A percentile compares a stretch with the other conserved stretches of the same genome.
Evolutionary conservation across 2,329 filamentous ascomycete species (phyloP).

Genomic region (Periglandula ipomoeae): DNA sequence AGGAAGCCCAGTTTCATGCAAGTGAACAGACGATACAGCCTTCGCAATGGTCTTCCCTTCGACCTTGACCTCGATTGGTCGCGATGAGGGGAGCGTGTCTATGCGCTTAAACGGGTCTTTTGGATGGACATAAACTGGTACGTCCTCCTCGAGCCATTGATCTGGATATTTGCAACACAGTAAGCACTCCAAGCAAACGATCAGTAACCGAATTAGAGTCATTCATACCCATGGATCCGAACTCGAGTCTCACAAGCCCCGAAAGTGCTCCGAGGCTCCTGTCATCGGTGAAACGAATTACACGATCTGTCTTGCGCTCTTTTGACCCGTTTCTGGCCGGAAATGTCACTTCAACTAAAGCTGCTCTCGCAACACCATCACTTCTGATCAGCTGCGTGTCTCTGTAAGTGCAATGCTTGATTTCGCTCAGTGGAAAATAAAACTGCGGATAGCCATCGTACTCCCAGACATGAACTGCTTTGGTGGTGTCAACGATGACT

Average conservation of each 20-base stretch:
- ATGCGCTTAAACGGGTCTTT: constrained; percentile 60
- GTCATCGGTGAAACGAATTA: constrained; percentile 30
- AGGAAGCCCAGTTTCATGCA: constrained; percentile 52
- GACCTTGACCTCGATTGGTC: constrained; percentile 41
- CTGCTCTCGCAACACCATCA: constrained; percentile 16
- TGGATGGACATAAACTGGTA: constrained; percentile 50
- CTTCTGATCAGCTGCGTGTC: constrained; percentile 19
- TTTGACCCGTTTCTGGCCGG: constrained; percentile 14
- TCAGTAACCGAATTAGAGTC: background rate
- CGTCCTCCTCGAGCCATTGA: constrained; percentile 46
- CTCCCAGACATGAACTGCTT: constrained; percentile 32
- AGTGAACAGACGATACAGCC: constrained; percentile 37
- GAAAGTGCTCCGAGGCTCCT: constrained; percentile 23
- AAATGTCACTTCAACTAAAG: constrained; percentile 23
- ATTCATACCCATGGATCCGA: constrained; percentile 23
- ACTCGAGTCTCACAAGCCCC: constrained; percentile 25
- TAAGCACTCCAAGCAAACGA: background rate
- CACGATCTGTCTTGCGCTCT: constrained; percentile 21
- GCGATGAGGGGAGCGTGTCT: constrained; percentile 48
- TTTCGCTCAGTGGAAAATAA: constrained; percentile 26
- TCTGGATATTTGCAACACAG: constrained; percentile 14
- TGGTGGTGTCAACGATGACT: constrained; percentile 27
- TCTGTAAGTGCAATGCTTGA: constrained; percentile 18
- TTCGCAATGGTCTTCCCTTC: constrained; percentile 38
- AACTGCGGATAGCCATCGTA: constrained; percentile 39